These are phyloP conservation scores for Phalaenopsis hybrid DNA, from an alignment of 116 monocot species.

Conservation along the genomic window DNA sequence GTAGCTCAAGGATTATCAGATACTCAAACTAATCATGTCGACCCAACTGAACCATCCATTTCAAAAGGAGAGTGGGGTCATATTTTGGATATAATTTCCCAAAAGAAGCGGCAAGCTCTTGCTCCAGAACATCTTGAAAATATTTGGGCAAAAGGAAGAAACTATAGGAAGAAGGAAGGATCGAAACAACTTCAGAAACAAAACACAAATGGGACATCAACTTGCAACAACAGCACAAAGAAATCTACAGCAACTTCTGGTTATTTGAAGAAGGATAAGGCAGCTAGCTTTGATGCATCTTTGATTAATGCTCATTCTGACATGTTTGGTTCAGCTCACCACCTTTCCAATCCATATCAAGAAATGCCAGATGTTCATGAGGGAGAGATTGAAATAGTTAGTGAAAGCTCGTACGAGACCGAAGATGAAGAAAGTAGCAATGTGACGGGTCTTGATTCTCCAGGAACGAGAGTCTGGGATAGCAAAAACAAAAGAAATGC, in stretches of 20 bases:
- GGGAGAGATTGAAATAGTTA: conserved; percentile 46
- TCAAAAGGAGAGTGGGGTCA: conserved; percentile 56
- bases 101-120: conserved; percentile 60
- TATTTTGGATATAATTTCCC: conserved; percentile 49
- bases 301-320: conserved; percentile 15
- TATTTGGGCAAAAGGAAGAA: conserved; percentile 83
- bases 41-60: conserved; percentile 12
- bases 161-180: conserved; percentile 62
- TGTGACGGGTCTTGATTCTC: conserved; percentile 85
- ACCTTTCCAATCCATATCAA: conserved; percentile 13
- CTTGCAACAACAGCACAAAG: conserved; percentile 10
- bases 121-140: conserved; percentile 92
- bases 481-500: conserved; percentile 73
- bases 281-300: background rate
- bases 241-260: background rate
- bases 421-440: conserved; percentile 62
- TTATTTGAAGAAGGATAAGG: conserved; percentile 12
- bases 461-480: conserved; percentile 94
- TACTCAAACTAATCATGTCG: conserved; percentile 18
- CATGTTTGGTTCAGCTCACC: conserved; percentile 22
- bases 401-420: conserved; percentile 60
- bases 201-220: conserved; percentile 2
- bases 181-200: conserved; percentile 17
- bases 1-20: conserved; percentile 5
- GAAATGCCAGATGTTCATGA: conserved; percentile 25